Base-by-base conservation (phyloP, 78 protist species). In the Speleostelium caveatum region DNA sequence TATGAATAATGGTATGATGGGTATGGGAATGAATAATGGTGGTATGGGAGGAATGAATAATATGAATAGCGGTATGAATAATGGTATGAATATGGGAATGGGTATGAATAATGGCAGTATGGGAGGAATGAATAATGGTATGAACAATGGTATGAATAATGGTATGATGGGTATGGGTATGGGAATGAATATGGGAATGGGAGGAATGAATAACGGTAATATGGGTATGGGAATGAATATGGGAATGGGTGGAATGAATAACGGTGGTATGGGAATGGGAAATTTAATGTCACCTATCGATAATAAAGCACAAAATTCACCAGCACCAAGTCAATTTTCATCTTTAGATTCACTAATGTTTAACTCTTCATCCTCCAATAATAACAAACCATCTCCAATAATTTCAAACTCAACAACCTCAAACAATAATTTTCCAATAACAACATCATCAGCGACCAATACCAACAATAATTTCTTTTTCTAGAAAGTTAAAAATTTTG, bases 221-320 rank as follows among this genome's bases (percentile, higher is more conserved):
- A 58, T 58, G 63, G 16, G 16, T 58, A 58, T n/a, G 58, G 17
- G 17, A 22, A 51, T 51, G 62, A 71, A 71, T 17, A 71, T 28
- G 4, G 61, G 61, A 17, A 71, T 75, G 75, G 16, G 16, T 22
- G 56, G 51, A 24, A 39, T 45, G 51, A 68, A 45, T 35, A 73
- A 73, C n/a, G 49, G 41, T 56, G 85, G 85, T 41, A 75, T 75
- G 85, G 63, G 63, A 19, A 58, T 58, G 63, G n/a, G n/a, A n/a
- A n/a, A n/a, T n/a, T n/a, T n/a, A n/a, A n/a, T n/a, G n/a, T n/a
- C n/a, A n/a, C n/a, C n/a, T n/a, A n/a, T n/a, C n/a, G n/a, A n/a
- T n/a, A n/a, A n/a, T n/a, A n/a, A n/a, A n/a, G n/a, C n/a, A n/a
- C n/a, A n/a, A n/a, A n/a, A n/a, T n/a, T n/a, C n/a, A n/a, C n/a